Evolutionary conservation across 345 rosid species (phyloP).

Genomic region (Corchorus capsularis): DNA sequence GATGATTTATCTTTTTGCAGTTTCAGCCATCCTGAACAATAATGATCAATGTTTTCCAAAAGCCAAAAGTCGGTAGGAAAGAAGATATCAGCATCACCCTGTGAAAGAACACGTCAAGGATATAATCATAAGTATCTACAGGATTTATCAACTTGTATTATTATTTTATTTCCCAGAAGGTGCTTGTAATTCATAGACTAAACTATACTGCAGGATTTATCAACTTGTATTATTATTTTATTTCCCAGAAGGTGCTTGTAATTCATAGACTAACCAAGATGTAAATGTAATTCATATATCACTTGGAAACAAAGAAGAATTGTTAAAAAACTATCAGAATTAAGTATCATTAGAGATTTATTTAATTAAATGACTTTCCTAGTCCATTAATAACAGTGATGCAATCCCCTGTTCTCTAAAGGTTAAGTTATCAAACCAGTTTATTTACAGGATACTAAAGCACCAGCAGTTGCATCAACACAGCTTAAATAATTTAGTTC

Average conservation of each 20-base stretch:
- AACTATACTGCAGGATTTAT: neutral
- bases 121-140: constrained; percentile 12
- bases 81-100: constrained; percentile 99
- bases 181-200: neutral
- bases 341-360: neutral
- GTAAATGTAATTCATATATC: neutral
- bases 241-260: neutral
- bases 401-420: neutral
- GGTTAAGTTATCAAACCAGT: neutral
- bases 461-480: neutral
- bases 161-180: neutral
- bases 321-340: neutral
- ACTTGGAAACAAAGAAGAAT: neutral
- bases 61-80: constrained; percentile 95
- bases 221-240: neutral
- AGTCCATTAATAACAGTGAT: neutral
- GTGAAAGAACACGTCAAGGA: constrained; percentile 24
- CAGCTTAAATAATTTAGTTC: neutral
- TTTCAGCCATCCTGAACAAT: constrained; percentile 83
- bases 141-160: constrained; percentile 1
- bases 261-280: neutral
- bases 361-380: neutral
- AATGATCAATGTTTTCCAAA: constrained; percentile 88
- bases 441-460: neutral
- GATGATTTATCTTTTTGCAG: constrained; percentile 50